Conservation (phyloP, 2,329 filamentous ascomycete genomes). For the Trichophyton simii region DNA sequence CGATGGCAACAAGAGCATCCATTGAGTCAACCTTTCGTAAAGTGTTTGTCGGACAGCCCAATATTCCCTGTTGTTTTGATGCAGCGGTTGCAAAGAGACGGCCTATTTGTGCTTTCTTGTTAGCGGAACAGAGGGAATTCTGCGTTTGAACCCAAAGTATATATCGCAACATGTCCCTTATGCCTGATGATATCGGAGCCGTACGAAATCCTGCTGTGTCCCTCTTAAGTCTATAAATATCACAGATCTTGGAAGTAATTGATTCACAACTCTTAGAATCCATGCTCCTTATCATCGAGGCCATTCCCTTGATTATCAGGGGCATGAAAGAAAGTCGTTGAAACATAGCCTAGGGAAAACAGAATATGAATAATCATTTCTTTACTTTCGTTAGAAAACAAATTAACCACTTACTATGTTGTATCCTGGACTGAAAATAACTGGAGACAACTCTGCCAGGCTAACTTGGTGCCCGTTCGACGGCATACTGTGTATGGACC, state of each 20-base stretch:
- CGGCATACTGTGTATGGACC: constrained; percentile 2
- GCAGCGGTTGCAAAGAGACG: background rate
- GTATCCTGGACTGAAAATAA: constrained; percentile 22
- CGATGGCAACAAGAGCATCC: background rate
- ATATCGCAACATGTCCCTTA: constrained; percentile 17
- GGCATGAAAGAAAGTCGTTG: constrained; percentile 26
- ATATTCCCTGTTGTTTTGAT: background rate
- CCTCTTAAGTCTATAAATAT: background rate
- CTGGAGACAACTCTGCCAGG: constrained; percentile 20
- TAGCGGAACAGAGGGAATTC: constrained; percentile 15
- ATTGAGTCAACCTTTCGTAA: background rate
- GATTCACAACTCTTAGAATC: constrained; percentile 11
- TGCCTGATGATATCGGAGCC: background rate
- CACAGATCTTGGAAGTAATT: constrained; percentile 11
- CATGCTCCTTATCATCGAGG: constrained; percentile 20
- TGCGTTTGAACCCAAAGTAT: constrained; percentile 26
- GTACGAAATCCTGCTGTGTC: background rate
- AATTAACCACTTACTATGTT: constrained; percentile 17
- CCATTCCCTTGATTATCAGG: constrained; percentile 24
- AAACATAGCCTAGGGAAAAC: constrained; percentile 21
- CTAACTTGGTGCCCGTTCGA: constrained; percentile 8
- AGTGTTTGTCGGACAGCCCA: background rate
- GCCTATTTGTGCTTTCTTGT: constrained; percentile 6
- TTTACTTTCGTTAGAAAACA: background rate
- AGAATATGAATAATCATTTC: background rate